Base-by-base conservation (phyloP, 495 filamentous ascomycete genomes). In the Amorphotheca resinae region DNA sequence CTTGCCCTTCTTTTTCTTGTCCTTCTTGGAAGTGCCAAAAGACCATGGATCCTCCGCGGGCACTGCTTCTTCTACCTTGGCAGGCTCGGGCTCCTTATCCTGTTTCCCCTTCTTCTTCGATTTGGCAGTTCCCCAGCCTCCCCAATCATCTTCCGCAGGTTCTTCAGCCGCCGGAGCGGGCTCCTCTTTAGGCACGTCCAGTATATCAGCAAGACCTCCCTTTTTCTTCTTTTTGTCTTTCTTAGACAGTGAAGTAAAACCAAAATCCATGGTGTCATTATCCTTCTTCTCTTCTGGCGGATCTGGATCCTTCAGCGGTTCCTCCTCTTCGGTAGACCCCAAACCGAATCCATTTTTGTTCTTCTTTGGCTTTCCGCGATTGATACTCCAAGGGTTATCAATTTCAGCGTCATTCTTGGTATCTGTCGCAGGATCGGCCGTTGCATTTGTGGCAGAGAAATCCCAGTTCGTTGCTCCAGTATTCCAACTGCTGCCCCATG, bases 351-450 rank as follows among this genome's bases (percentile, higher is more conserved):
- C 31, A 9, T 38, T 28, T n/a, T 49, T 56, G 44, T 64, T 65
- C 56, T 68, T 69, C 46, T 66, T 69, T n/a, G 60, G 51, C 33
- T 68, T 67, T 12, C 51, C 38, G 3, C 54, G 46, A 41, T 63
- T 55, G 42, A 57, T 41, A 42, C 58, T 58, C 69, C 66, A 70
- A 25, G 67, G 51, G 33, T 38, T 46, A 9, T 61, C 52, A 18
- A 42, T 36, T 20, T 48, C 55, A 26, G 41, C 17, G 9, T 42
- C 41, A 3, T 41, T 38, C 42, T 60, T 55, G 3, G 38, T 48
- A 9, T 61, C 48, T 9, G 42, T 42, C 17, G 46, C 23, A 14
- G 41, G 4, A 15, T 38, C 16, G 2, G 42, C 41, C 2, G 38
- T 41, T 3, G 25, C 40, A 44, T 55, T 31, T 34, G 41, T 47